These are phyloP conservation scores for Paraglomus occultum DNA, from an alignment of 192 early-diverging fungal genomes.

Conservation along the genomic window DNA sequence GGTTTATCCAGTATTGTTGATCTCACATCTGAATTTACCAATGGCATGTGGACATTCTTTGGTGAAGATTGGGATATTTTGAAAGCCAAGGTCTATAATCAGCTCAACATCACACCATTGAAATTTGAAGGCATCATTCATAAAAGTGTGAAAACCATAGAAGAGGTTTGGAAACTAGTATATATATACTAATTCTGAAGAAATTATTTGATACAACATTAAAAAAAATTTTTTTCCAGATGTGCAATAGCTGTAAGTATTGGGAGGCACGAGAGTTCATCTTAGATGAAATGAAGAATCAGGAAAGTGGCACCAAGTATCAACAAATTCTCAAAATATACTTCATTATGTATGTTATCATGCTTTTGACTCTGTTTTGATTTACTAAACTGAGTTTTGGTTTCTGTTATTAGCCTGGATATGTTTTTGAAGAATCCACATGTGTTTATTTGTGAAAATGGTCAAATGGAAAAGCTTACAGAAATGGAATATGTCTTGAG, in stretches of 20 bases:
- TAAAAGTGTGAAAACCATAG: slow-evolving; percentile 2
- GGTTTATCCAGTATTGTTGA: slow-evolving; percentile 22
- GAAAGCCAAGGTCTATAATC: slow-evolving; percentile 22
- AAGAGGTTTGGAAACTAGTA: no score
- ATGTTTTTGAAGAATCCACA: slow-evolving; percentile 24
- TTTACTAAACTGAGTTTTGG: slow-evolving; percentile 15
- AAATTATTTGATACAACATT: slow-evolving; percentile 4
- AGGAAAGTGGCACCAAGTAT: background rate
- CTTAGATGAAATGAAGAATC: slow-evolving; percentile 21
- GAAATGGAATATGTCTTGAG: slow-evolving; percentile 23
- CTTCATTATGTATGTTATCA: slow-evolving; percentile 23
- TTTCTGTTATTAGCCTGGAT: slow-evolving; percentile 17
- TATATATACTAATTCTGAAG: slow-evolving; percentile 7
- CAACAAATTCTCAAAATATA: slow-evolving; percentile 21
- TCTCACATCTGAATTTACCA: slow-evolving; percentile 23
- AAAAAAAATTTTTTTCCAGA: slow-evolving; percentile 2
- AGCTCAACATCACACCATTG: slow-evolving; percentile 18
- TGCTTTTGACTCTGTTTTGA: slow-evolving; percentile 1
- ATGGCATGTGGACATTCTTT: slow-evolving; percentile 25
- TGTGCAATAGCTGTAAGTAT: slow-evolving; percentile 17
- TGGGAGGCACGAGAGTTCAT: slow-evolving; percentile 15
- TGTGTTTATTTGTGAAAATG: slow-evolving; percentile 17
- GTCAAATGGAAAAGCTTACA: slow-evolving; percentile 8
- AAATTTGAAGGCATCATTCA: slow-evolving; percentile 20
- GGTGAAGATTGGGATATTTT: slow-evolving; percentile 21